phyloP scores from a whole-genome alignment of 495 filamentous ascomycete genomes.

The Hyphodiscus hymeniophilus region DNA sequence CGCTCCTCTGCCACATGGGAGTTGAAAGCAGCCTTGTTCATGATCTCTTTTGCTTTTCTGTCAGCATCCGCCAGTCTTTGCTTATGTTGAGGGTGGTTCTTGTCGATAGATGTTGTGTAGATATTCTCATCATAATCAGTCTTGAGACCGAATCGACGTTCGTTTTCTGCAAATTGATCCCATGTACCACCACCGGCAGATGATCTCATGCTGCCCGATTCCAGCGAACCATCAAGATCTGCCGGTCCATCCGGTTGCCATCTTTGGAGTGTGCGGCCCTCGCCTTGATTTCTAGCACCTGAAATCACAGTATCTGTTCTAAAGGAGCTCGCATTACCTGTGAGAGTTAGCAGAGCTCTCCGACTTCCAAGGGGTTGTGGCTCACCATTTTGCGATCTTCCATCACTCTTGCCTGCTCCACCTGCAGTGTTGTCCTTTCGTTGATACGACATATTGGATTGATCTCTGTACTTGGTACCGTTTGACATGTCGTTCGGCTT shows the following conservation, averaged over 20 bases:
- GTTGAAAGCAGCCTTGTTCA: slow-evolving; percentile 57
- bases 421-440: slow-evolving; percentile 59
- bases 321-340: slow-evolving; percentile 40
- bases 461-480: slow-evolving; percentile 29
- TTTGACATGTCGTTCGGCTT: slow-evolving; percentile 26
- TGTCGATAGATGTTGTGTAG: slow-evolving; percentile 88
- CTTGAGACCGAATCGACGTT: slow-evolving; percentile 76
- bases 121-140: slow-evolving; percentile 87
- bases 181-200: slow-evolving; percentile 44
- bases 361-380: neutral
- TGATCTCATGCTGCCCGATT: slow-evolving; percentile 33
- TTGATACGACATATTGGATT: slow-evolving; percentile 64
- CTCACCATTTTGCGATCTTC: slow-evolving; percentile 67
- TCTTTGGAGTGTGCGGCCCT: slow-evolving; percentile 64
- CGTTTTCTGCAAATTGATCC: slow-evolving; percentile 94
- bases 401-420: slow-evolving; percentile 31
- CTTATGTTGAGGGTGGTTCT: slow-evolving; percentile 69
- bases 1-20: slow-evolving; percentile 84
- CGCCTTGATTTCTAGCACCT: slow-evolving; percentile 54
- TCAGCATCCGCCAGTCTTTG: slow-evolving; percentile 70
- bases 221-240: slow-evolving; percentile 62
- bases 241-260: slow-evolving; percentile 66
- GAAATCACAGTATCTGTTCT: slow-evolving; percentile 88
- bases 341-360: neutral
- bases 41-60: slow-evolving; percentile 83